Conservation (phyloP, 768 basidiomycete species). For the Neoboletus magnificus region DNA sequence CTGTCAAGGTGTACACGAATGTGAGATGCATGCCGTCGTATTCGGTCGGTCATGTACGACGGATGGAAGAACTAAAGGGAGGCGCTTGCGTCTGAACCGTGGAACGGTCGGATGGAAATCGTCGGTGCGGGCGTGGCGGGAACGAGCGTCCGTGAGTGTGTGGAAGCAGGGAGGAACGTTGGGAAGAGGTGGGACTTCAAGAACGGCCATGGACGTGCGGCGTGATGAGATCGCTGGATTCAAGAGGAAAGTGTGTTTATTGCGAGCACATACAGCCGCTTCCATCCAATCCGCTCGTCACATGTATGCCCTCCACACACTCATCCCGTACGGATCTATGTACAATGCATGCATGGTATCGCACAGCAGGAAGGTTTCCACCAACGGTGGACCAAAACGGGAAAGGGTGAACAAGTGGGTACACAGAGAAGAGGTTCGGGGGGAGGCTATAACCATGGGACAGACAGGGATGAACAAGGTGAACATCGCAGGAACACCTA, state of each 20-base stretch:
- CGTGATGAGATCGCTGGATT: background rate
- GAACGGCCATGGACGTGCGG: too few species aligned
- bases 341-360: conserved; percentile 6
- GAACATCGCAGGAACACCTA: background rate
- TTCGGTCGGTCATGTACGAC: conserved; percentile 63
- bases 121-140: conserved; percentile 86
- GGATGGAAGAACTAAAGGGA: conserved; percentile 60
- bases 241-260: background rate
- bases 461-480: too few species aligned
- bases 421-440: too few species aligned
- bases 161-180: conserved; percentile 65
- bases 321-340: background rate
- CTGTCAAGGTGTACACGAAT: conserved; percentile 52
- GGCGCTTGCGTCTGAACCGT: conserved; percentile 40
- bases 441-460: too few species aligned
- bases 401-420: background rate
- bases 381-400: background rate
- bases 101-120: conserved; percentile 54
- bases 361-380: background rate
- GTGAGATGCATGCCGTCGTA: conserved; percentile 76
- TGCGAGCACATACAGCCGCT: background rate
- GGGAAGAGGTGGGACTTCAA: conserved; percentile 39
- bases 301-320: background rate
- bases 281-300: background rate
- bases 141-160: conserved; percentile 84